Evolutionary conservation across 2,329 filamentous ascomycete genomes (phyloP).

Genomic region (Verticillium albo-atrum): DNA sequence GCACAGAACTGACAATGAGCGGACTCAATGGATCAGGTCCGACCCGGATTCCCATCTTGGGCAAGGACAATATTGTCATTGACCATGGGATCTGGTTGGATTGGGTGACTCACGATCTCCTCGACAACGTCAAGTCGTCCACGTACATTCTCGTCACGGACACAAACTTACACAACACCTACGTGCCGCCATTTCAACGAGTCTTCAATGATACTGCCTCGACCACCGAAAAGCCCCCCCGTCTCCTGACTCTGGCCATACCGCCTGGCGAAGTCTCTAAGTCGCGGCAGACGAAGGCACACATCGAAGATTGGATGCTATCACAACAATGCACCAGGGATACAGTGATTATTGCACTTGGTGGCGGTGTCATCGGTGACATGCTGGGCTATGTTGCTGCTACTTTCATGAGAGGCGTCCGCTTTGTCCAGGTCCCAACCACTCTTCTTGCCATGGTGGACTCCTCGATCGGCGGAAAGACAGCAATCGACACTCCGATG

Average conservation of each 20-base stretch:
- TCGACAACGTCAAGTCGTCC: constrained; percentile 72
- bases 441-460: constrained; percentile 96
- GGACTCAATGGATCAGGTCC: constrained; percentile 28
- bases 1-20: constrained; percentile 5
- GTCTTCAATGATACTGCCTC: constrained; percentile 28
- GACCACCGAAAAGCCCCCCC: constrained; percentile 33
- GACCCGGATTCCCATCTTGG: constrained; percentile 72
- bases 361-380: constrained; percentile 95
- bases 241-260: constrained; percentile 81
- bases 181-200: constrained; percentile 69
- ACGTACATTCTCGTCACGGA: constrained; percentile 97
- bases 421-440: constrained; percentile 94
- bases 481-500: constrained; percentile 91
- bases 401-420: constrained; percentile 96
- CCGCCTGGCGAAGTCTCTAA: constrained; percentile 93
- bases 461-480: constrained; percentile 97
- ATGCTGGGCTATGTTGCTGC: constrained; percentile 97
- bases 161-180: constrained; percentile 79
- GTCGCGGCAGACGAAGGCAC: constrained; percentile 85
- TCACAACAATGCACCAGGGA: constrained; percentile 89
- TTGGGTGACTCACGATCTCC: constrained; percentile 76
- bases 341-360: constrained; percentile 89
- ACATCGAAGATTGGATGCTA: constrained; percentile 97
- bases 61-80: constrained; percentile 84
- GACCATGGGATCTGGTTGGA: constrained; percentile 86